These are phyloP conservation scores for Prunus persica DNA, from an alignment of 306 rosid species.

Conservation along the genomic window DNA sequence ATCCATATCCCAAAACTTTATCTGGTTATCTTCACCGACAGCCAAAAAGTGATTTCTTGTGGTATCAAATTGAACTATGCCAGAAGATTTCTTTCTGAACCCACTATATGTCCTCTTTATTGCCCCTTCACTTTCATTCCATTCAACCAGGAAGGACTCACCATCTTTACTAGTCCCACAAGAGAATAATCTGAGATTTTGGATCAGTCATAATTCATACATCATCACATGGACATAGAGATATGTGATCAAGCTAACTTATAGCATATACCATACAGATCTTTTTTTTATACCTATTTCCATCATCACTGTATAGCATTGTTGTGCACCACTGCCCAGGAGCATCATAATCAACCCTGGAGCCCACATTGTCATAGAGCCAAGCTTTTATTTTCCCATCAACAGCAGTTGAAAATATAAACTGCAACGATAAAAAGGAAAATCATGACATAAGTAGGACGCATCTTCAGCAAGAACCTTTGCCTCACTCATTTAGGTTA, in stretches of 20 bases:
- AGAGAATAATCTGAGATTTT: constrained; percentile 52
- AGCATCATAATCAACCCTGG: constrained; percentile 75
- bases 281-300: constrained; percentile 48
- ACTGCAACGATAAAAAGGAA: constrained; percentile 34
- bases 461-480: neutral
- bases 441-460: neutral
- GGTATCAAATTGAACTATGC: constrained; percentile 66
- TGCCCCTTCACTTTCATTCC: constrained; percentile 80
- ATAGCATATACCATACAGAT: neutral
- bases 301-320: constrained; percentile 74
- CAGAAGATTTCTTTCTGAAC: constrained; percentile 60
- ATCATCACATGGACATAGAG: neutral
- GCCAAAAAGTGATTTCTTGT: constrained; percentile 71
- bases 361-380: constrained; percentile 62
- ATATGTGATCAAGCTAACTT: neutral
- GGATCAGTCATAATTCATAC: neutral
- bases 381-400: constrained; percentile 79
- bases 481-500: neutral
- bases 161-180: constrained; percentile 80
- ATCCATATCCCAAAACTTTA: constrained; percentile 80
- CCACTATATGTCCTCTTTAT: constrained; percentile 63
- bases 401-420: constrained; percentile 69
- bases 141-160: constrained; percentile 63
- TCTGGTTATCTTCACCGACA: constrained; percentile 63
- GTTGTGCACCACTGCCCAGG: constrained; percentile 70